phyloP scores from a whole-genome alignment of 352 stramenopile genomes.

The Pilasporangium apinafurcum region DNA sequence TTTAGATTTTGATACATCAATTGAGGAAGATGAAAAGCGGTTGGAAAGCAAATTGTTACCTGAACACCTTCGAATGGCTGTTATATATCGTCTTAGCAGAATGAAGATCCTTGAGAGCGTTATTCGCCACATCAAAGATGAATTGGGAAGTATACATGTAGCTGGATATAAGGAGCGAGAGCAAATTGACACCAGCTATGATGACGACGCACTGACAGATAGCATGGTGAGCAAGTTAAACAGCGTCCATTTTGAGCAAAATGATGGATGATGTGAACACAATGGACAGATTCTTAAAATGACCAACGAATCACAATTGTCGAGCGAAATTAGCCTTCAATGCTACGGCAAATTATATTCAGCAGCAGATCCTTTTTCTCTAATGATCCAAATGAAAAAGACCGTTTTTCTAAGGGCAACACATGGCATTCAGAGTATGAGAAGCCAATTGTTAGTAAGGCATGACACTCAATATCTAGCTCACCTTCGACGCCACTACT shows the following conservation, averaged over 20 bases:
- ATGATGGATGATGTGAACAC: not conserved
- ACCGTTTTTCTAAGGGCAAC: conserved; percentile 61
- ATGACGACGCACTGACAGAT: too few relatives aligned
- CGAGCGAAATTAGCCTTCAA: conserved; percentile 10
- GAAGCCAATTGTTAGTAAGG: too few relatives aligned
- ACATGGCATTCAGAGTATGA: too few relatives aligned
- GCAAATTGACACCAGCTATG: too few relatives aligned
- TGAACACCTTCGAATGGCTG: conserved; percentile 24
- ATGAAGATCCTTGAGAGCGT: conserved; percentile 31
- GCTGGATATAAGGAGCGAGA: too few relatives aligned
- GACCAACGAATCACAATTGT: too few relatives aligned
- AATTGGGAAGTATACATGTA: conserved; percentile 12
- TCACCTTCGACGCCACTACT: conserved; percentile 41
- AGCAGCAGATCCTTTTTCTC: conserved; percentile 49
- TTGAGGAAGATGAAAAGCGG: conserved; percentile 15
- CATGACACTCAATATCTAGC: too few relatives aligned
- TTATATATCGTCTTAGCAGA: conserved; percentile 39
- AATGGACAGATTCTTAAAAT: too few relatives aligned
- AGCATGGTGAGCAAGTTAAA: too few relatives aligned
- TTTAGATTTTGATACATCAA: conserved; percentile 10
- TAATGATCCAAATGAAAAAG: conserved; percentile 51
- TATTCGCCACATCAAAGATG: conserved; percentile 28
- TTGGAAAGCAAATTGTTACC: conserved; percentile 9
- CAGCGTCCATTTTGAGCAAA: not conserved
- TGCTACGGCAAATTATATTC: conserved; percentile 37